Conservation (phyloP, 2,329 filamentous ascomycete species). For the Eurotiales sp. region DNA sequence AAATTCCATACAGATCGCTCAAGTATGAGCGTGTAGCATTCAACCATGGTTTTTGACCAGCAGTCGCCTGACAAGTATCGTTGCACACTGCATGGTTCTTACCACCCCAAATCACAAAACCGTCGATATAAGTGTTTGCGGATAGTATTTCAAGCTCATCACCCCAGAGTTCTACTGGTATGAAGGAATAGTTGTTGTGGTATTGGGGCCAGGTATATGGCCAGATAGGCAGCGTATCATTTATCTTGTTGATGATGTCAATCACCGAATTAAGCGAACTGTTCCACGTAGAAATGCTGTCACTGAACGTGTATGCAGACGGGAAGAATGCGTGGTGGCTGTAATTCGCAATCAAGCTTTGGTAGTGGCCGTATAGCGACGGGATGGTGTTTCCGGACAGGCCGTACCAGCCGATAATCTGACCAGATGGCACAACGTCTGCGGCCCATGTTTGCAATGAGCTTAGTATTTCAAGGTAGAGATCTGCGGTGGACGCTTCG, state of each 20-base stretch:
- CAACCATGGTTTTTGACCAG: background rate
- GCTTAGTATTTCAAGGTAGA: background rate
- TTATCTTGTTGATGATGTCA: background rate
- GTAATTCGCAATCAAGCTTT: background rate
- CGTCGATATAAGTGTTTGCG: background rate
- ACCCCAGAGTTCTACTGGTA: background rate
- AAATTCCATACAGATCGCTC: background rate
- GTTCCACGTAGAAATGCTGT: background rate
- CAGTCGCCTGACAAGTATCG: background rate
- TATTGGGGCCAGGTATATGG: conserved; percentile 2
- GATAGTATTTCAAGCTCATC: background rate
- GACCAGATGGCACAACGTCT: background rate
- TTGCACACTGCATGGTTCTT: conserved; percentile 1
- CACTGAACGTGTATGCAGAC: background rate
- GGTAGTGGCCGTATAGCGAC: background rate
- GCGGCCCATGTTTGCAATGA: background rate
- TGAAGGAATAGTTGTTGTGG: background rate
- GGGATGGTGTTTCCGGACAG: conserved; percentile 2
- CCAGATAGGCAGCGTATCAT: background rate
- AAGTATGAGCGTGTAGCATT: background rate
- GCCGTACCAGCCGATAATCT: conserved; percentile 2
- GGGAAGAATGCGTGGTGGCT: background rate
- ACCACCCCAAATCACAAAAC: conserved; percentile 1
- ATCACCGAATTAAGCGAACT: background rate
- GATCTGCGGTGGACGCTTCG: background rate